A percentile compares a stretch with the other conserved stretches of the same genome.
phyloP scores from a whole-genome alignment of 78 protist genomes.

The Dictyostelium capitatum region DNA sequence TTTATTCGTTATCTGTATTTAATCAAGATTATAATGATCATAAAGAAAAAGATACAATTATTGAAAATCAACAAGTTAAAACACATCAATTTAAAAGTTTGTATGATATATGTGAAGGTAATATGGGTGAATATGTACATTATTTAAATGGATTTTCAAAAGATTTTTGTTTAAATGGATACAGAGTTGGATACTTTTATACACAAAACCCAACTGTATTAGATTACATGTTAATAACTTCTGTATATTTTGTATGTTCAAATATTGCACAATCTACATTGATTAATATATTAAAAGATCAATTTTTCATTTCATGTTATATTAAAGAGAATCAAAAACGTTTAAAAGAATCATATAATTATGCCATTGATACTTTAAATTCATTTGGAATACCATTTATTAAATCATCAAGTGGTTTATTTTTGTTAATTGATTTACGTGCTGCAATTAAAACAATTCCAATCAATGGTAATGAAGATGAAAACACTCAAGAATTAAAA shows the following conservation, averaged over 20 bases:
- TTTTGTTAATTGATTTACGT: conserved; percentile 46
- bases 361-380: not conserved
- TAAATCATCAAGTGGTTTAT: conserved; percentile 42
- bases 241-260: conserved; percentile 30
- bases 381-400: conserved; percentile 37
- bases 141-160: conserved; percentile 72
- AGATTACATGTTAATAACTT: not conserved
- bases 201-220: conserved; percentile 19
- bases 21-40: not conserved
- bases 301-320: not conserved
- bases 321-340: conserved; percentile 24
- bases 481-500: no score
- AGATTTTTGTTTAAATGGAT: conserved; percentile 80
- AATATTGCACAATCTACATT: conserved; percentile 33
- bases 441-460: no score
- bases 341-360: conserved; percentile 15
- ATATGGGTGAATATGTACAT: conserved; percentile 56
- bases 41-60: no score
- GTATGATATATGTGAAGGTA: conserved; percentile 23
- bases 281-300: conserved; percentile 23
- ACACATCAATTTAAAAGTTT: conserved; percentile 29
- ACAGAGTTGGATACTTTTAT: conserved; percentile 62
- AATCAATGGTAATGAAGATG: no score
- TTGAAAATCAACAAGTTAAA: no score
- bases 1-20: conserved; percentile 69